These are phyloP conservation scores for Mucor irregularis DNA, from an alignment of 371 early-diverging fungal genomes.

Conservation along the genomic window DNA sequence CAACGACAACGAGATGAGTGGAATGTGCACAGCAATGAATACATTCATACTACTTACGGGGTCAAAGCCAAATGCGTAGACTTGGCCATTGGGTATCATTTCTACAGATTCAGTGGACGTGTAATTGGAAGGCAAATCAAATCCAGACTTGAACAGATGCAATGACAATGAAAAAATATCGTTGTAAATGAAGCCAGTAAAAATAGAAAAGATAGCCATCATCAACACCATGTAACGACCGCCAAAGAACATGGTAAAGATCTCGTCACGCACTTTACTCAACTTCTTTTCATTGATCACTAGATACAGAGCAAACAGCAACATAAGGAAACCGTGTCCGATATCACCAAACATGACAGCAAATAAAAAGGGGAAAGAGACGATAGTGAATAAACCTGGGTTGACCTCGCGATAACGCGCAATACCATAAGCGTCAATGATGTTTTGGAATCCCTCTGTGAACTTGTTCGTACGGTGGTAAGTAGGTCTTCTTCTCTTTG, in stretches of 20 bases:
- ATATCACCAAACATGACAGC: conserved; percentile 99
- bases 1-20: not conserved
- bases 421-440: conserved; percentile 98
- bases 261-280: conserved; percentile 75
- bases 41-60: conserved; percentile 48
- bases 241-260: conserved; percentile 87
- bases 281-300: conserved; percentile 82
- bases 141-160: conserved; percentile 81
- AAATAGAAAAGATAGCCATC: conserved; percentile 97
- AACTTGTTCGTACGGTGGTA: conserved; percentile 95
- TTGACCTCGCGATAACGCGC: conserved; percentile 99
- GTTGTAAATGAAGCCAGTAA: conserved; percentile 97
- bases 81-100: conserved; percentile 39
- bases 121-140: conserved; percentile 57
- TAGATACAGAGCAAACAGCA: conserved; percentile 76
- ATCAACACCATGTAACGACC: conserved; percentile 98
- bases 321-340: conserved; percentile 94
- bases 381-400: conserved; percentile 96
- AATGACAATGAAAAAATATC: conserved; percentile 93
- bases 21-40: not conserved
- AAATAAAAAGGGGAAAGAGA: conserved; percentile 99
- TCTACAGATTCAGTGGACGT: conserved; percentile 40
- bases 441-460: conserved; percentile 94
- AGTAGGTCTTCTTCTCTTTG: conserved; percentile 91
- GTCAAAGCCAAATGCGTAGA: conserved; percentile 79